These are phyloP conservation scores for Curvularia eragrostidis DNA, from an alignment of 2,329 filamentous ascomycete genomes.

Conservation along the genomic window DNA sequence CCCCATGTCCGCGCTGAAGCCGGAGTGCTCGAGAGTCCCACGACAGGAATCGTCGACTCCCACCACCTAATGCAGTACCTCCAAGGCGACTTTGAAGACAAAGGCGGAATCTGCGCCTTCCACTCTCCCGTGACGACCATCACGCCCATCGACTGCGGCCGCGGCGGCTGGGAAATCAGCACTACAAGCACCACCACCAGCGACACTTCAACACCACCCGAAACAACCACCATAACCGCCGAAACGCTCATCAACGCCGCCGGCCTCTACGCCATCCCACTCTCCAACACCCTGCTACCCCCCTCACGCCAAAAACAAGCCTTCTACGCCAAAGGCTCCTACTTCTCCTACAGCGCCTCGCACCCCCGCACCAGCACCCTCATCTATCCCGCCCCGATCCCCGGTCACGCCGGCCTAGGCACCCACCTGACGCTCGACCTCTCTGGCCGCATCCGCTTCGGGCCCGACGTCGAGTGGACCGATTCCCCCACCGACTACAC, in stretches of 20 bases:
- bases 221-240: constrained; percentile 67
- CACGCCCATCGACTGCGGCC: constrained; percentile 60
- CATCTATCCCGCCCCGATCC: constrained; percentile 85
- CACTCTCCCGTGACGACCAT: constrained; percentile 70
- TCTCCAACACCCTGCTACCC: constrained; percentile 84
- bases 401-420: constrained; percentile 82
- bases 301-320: constrained; percentile 62
- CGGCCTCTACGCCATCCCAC: constrained; percentile 74
- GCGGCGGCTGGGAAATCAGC: constrained; percentile 72
- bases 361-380: constrained; percentile 72
- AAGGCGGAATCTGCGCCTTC: constrained; percentile 76
- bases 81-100: constrained; percentile 76
- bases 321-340: constrained; percentile 92
- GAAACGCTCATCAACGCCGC: constrained; percentile 85
- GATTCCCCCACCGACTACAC: constrained; percentile 71
- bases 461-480: constrained; percentile 95
- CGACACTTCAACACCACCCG: constrained; percentile 14
- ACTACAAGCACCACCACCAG: constrained; percentile 45
- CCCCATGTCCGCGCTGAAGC: constrained; percentile 75
- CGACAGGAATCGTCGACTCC: constrained; percentile 89
- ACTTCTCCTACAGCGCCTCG: constrained; percentile 81
- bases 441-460: constrained; percentile 83
- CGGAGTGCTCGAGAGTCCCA: constrained; percentile 81
- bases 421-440: constrained; percentile 95
- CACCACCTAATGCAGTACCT: constrained; percentile 85